phyloP scores from a whole-genome alignment of 2,329 filamentous ascomycete species.

The Colletotrichum sp. region DNA sequence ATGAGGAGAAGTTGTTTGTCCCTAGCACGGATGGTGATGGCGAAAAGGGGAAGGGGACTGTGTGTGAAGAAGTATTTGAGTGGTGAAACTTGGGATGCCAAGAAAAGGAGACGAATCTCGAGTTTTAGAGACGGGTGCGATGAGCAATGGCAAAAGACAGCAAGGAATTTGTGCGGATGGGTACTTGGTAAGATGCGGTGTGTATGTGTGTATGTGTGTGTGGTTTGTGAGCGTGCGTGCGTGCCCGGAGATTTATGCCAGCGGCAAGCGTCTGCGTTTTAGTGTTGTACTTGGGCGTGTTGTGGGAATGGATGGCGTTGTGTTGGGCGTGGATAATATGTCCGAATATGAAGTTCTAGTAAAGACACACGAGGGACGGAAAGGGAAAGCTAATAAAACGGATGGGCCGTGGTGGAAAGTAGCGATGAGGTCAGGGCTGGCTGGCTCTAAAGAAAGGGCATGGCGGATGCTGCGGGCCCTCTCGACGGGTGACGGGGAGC shows the following conservation, averaged over 20 bases:
- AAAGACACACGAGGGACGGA: background rate
- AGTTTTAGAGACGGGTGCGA: background rate
- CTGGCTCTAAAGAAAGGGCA: background rate
- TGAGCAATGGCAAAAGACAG: background rate
- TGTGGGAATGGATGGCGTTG: background rate
- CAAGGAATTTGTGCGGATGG: background rate
- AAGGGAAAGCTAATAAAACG: background rate
- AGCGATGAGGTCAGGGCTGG: background rate
- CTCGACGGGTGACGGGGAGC: background rate
- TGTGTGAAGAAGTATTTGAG: background rate
- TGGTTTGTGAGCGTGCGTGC: background rate
- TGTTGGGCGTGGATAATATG: background rate
- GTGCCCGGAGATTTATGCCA: background rate
- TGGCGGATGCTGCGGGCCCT: background rate
- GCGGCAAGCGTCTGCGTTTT: background rate
- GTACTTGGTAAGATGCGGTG: too few relatives aligned
- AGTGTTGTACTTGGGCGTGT: background rate
- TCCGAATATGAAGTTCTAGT: background rate
- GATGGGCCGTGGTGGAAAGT: background rate
- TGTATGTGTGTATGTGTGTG: background rate
- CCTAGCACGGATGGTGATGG: background rate
- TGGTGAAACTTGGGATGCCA: conserved; percentile 11
- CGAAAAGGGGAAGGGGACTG: background rate
- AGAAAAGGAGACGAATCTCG: conserved; percentile 10
- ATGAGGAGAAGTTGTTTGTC: background rate